These are phyloP conservation scores for Fonsecaea pedrosoi DNA, from an alignment of 2,329 filamentous ascomycete genomes.

Conservation along the genomic window DNA sequence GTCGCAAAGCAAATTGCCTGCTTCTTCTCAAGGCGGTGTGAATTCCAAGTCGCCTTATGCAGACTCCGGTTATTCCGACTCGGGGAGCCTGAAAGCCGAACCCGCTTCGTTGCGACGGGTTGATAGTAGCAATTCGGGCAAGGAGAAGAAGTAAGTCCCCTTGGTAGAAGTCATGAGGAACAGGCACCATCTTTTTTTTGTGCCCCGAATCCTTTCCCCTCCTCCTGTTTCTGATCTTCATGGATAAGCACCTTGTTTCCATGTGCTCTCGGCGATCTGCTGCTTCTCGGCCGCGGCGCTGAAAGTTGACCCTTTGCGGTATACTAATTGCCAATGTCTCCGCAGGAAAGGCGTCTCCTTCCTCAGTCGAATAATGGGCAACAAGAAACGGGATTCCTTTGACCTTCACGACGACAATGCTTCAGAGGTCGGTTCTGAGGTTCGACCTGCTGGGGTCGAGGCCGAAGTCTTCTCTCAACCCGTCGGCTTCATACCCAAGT, in stretches of 20 bases:
- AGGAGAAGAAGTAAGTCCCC: constrained; percentile 69
- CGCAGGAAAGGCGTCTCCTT: constrained; percentile 85
- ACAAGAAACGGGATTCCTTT: constrained; percentile 71
- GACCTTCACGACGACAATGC: constrained; percentile 62
- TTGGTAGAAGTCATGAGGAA: constrained; percentile 5
- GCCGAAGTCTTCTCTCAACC: constrained; percentile 81
- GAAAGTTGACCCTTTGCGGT: not conserved
- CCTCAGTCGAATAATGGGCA: constrained; percentile 79
- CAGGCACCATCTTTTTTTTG: constrained; percentile 7
- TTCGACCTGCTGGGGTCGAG: constrained; percentile 79
- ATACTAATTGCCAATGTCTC: constrained; percentile 20
- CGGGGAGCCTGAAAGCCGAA: constrained; percentile 43
- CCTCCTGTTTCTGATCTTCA: not conserved
- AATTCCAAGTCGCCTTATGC: constrained; percentile 45
- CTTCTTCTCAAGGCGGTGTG: constrained; percentile 52
- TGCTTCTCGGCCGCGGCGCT: constrained; percentile 3
- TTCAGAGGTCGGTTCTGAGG: constrained; percentile 69
- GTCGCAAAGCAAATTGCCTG: constrained; percentile 60
- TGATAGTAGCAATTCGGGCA: constrained; percentile 50
- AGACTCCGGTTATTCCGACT: constrained; percentile 49
- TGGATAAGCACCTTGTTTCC: constrained; percentile 19
- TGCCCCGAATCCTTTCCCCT: not conserved
- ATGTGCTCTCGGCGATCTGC: constrained; percentile 16
- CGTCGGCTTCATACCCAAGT: constrained; percentile 81
- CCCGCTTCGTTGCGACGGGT: constrained; percentile 38